Evolutionary conservation across 768 basidiomycete genomes (phyloP), one percentile per base, ranked within the genome.

Genomic region (Sporobolomyces phaffii): DNA sequence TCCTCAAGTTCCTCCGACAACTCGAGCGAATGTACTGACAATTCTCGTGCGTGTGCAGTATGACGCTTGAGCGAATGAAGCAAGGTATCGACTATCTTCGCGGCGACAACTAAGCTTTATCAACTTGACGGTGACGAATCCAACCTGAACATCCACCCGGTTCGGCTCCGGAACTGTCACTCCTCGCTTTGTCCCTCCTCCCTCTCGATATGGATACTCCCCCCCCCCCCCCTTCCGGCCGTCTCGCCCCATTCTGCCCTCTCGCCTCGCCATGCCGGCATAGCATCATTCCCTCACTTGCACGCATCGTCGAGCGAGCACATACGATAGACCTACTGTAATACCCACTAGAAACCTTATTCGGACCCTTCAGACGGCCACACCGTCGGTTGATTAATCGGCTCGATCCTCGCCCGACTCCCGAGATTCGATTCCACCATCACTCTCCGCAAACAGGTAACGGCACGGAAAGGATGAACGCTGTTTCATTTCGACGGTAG

Each of bases 21-120:
- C 14, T 10, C 17, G 47, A 17, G n/a, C 20, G 20, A 31, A 9
- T 5, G 13, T 20, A 6, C 11, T 18, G 34, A 9, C 24, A n/a
- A 20, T 49, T 26, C 9, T n/a, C 47, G 28, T 9, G 7, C 18
- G 5, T 17, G 14, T 17, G 26, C 54, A 68, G 70, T 59, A 62
- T 67, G 49, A 68, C 63, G 18, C 54, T 72, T 15, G 70, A 72
- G 29, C 59, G 64, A 40, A 58, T 64, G 31, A 72, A 67, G 45
- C 52, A 61, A 38, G 52, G 53, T 18, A 56, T 64, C 44, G 65
- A 72, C 53, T 57, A 48, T 24, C 22, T 64, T 5, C 65, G 64
- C 13, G 63, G 53, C 3, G 31, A 15, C n/a, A 38, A 58, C 28
- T 44, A 53, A 24, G 5, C 34, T 36, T 9, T 38, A 9, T 9